Evolutionary conservation across 2,329 filamentous ascomycete species (phyloP).

Genomic region (Drechslerella dactyloides): DNA sequence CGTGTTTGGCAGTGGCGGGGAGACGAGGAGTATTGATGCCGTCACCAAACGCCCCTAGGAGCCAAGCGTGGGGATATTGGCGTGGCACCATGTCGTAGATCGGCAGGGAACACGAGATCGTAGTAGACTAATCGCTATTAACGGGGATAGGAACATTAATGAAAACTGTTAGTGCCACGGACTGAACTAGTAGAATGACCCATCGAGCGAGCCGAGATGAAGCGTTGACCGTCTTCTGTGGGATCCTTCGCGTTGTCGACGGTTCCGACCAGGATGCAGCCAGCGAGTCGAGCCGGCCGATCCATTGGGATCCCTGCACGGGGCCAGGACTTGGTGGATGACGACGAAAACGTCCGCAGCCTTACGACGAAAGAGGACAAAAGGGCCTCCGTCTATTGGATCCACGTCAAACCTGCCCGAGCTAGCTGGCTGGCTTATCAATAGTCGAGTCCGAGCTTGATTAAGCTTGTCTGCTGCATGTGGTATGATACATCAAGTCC

Average conservation of each 20-base stretch:
- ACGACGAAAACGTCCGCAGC: constrained; percentile 14
- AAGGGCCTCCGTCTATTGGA: constrained; percentile 17
- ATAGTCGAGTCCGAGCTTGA: not conserved
- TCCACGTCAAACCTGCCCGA: constrained; percentile 28
- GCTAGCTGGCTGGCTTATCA: constrained; percentile 7
- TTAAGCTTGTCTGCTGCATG: not conserved
- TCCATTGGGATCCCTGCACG: constrained; percentile 4
- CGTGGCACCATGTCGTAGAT: too few relatives aligned
- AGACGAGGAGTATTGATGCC: not conserved
- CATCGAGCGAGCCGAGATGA: too few relatives aligned
- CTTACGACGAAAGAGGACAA: constrained; percentile 8
- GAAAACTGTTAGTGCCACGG: too few relatives aligned
- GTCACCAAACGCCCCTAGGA: too few relatives aligned
- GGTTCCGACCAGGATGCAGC: not conserved
- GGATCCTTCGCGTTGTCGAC: too few relatives aligned
- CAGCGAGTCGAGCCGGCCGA: not conserved
- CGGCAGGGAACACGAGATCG: too few relatives aligned
- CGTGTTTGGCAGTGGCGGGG: not conserved
- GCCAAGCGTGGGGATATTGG: too few relatives aligned
- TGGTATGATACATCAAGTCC: not conserved
- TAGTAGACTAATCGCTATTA: too few relatives aligned
- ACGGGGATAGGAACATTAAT: too few relatives aligned
- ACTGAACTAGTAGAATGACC: too few relatives aligned
- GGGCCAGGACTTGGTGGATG: not conserved
- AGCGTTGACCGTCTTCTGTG: too few relatives aligned